Conservation (phyloP, 805 yeast genomes). For the Yamadazyma takamatsuzukensis region DNA sequence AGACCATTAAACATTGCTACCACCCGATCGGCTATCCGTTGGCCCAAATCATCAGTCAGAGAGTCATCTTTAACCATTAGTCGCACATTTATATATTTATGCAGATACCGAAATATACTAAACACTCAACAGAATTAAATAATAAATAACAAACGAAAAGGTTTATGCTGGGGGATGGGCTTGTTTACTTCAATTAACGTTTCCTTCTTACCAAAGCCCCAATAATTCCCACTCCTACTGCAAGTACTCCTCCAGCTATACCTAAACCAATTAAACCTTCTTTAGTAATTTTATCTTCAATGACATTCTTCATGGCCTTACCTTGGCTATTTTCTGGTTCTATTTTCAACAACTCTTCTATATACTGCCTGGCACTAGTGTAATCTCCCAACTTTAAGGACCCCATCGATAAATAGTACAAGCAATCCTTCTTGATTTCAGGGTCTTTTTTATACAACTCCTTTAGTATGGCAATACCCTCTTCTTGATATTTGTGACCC, state of each 20-base stretch:
- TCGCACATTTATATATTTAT: too few relatives aligned
- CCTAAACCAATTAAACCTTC: slow-evolving; percentile 91
- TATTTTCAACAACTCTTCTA: slow-evolving; percentile 67
- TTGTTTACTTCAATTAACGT: slow-evolving; percentile 4
- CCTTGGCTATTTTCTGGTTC: slow-evolving; percentile 90
- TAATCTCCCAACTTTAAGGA: slow-evolving; percentile 87
- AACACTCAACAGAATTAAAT: too few relatives aligned
- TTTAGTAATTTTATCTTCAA: slow-evolving; percentile 78
- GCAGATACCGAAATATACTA: too few relatives aligned
- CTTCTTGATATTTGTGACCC: slow-evolving; percentile 59
- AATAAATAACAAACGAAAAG: background rate
- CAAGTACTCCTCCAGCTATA: slow-evolving; percentile 79
- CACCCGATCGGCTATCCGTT: slow-evolving; percentile 23
- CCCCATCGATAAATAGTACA: slow-evolving; percentile 85
- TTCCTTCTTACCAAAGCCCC: slow-evolving; percentile 40
- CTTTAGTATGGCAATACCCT: slow-evolving; percentile 75
- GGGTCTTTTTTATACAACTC: slow-evolving; percentile 73
- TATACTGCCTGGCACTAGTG: slow-evolving; percentile 78
- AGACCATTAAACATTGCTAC: slow-evolving; percentile 26
- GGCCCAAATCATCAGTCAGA: too few relatives aligned
- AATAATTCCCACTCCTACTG: slow-evolving; percentile 69
- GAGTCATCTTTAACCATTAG: too few relatives aligned
- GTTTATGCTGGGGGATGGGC: background rate
- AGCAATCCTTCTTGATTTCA: slow-evolving; percentile 79
- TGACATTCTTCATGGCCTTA: slow-evolving; percentile 60